Evolutionary conservation across 441 rosid species (phyloP), one percentile per base, ranked within the genome.

Genomic region (Eutrema salsugineum): DNA sequence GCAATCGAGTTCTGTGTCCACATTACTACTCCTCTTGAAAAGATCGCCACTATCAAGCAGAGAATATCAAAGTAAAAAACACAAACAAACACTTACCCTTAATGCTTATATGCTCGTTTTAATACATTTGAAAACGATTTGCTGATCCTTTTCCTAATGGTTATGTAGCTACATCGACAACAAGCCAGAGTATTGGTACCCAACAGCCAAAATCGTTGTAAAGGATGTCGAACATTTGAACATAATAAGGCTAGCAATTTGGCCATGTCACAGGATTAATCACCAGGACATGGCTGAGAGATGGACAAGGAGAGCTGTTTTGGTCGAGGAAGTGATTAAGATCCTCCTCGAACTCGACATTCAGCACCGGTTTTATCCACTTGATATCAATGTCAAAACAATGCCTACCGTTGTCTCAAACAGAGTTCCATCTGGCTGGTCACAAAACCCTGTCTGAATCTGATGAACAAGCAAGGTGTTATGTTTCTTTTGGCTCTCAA

Each of bases 151-250:
- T 12, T 27, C 2, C 10, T 11, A 11, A 5, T 66, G 19, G 35
- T 1, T 63, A 47, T 76, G 66, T 77, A 91, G 97, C 73, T 88
- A 86, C 56, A 79, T 90, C 0, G 91, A 88, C 58, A 73, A 61
- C 81, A 85, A 86, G 63, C 82, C 82, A 43, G 98, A 92, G 78
- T 82, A 88, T 50, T 90, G 98, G 98, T 77, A 72, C 55, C 68
- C 91, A 38, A 19, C 79, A n/a, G 88, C 95, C 0, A 64, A 40
- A 42, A 68, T 92, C 16, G 11, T 92, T 15, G 5, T 84, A 10
- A 90, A 82, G 77, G 94, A 92, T 1, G 3, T 76, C 8, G 88
- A 81, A 48, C 83, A 78, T 6, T 59, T 88, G 64, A 84, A 77
- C 43, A 73, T 58, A 42, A 42, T 92, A 22, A 79, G 69, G 68